phyloP scores from a whole-genome alignment of 768 basidiomycete genomes.

The Nidula microcarpa region DNA sequence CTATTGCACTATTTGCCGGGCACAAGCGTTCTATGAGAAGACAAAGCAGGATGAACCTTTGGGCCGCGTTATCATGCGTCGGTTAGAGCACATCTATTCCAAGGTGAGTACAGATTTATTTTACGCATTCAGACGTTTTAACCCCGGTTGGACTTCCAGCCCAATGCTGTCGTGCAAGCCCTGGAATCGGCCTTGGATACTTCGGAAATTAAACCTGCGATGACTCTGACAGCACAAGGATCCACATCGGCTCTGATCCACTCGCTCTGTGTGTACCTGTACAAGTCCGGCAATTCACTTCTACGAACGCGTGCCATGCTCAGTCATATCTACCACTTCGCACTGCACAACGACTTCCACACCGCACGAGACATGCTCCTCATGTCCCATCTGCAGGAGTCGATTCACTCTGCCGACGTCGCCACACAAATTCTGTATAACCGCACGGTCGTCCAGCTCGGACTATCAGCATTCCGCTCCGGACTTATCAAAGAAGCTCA shows the following conservation, averaged over 20 bases:
- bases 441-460: constrained; percentile 94
- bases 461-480: constrained; percentile 93
- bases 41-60: constrained; percentile 74
- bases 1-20: constrained; percentile 90
- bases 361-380: constrained; percentile 96
- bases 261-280: constrained; percentile 85
- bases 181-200: constrained; percentile 70
- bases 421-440: constrained; percentile 98
- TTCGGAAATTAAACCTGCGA: constrained; percentile 57
- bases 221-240: constrained; percentile 52
- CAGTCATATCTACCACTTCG: constrained; percentile 95
- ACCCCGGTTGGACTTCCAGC: constrained; percentile 44
- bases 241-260: constrained; percentile 80
- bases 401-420: constrained; percentile 93
- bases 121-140: background rate
- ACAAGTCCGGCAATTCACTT: constrained; percentile 87
- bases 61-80: constrained; percentile 88
- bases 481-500: constrained; percentile 95
- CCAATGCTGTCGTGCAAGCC: constrained; percentile 87
- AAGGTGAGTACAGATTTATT: constrained; percentile 53
- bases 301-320: constrained; percentile 96
- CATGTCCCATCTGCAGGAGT: constrained; percentile 98
- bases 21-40: constrained; percentile 88
- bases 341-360: constrained; percentile 94
- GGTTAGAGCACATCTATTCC: constrained; percentile 96